Conservation (phyloP, 208 protist species). For the Naegleria gruberi region DNA sequence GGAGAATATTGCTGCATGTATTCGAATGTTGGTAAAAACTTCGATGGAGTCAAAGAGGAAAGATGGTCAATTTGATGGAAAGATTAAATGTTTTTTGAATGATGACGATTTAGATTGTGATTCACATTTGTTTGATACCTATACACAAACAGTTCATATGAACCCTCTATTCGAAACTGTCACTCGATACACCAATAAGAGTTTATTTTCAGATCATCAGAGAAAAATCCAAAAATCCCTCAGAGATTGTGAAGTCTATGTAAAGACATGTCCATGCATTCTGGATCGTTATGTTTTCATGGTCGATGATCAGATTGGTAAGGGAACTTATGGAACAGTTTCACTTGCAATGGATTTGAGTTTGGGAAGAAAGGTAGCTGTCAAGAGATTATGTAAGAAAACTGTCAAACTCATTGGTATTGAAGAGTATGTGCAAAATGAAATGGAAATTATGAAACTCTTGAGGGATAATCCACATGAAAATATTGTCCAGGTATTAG, state of each 20-base stretch:
- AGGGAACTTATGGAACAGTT: conserved; percentile 6
- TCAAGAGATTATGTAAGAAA: not conserved
- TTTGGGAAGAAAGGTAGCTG: not conserved
- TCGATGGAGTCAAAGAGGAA: not conserved
- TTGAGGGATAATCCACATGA: not conserved
- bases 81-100: not conserved
- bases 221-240: not conserved
- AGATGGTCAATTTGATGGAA: not conserved
- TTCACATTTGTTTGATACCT: not conserved
- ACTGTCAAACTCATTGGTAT: not conserved
- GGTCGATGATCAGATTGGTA: not conserved
- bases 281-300: not conserved
- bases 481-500: not conserved
- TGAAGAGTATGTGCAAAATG: not conserved
- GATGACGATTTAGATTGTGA: not conserved
- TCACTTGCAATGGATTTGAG: not conserved
- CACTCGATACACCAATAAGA: not conserved
- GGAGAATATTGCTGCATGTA: not conserved
- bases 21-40: not conserved
- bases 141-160: not conserved
- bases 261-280: not conserved
- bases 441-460: not conserved
- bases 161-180: not conserved
- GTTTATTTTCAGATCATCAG: not conserved
- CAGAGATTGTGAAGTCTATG: not conserved